Evolutionary conservation across 257 asterid genomes (phyloP), one percentile per base, ranked within the genome.

Genomic region (Solanum ossicruentum): DNA sequence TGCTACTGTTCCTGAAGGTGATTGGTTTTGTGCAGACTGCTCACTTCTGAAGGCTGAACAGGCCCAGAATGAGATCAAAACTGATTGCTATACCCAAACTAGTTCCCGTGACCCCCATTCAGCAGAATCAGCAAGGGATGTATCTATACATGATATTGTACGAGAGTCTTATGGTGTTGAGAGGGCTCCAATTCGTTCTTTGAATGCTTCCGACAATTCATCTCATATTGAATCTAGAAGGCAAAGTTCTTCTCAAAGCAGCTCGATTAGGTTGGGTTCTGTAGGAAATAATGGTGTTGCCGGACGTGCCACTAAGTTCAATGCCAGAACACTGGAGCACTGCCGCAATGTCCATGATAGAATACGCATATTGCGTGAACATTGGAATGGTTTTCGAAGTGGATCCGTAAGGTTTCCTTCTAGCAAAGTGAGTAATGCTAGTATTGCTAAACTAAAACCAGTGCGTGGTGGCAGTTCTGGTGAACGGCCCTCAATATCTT

Each of bases 11-110:
- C 98, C 98, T 2, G 98, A 93, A 80, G 97, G 93, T 75, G 98
- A 94, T 85, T 94, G 98, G 98, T 94, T 90, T 91, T 94, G 98
- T 88, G 88, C 79, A 55, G 98, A 94, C 80, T 94, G 98, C 80
- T 79, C 91, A 13, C 88, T 94, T 86, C 61, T 94, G 83, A 93
- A 84, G 89, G 91, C 87, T 70, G 98, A 94, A 86, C 93, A 88
- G 58, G 67, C 60, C 83, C 85, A 89, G 73, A 86, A 80, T 82
- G 95, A 90, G 80, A 70, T 54, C 3, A 82, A 84, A 71, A 66
- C 67, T 72, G 89, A 86, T 63, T 85, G 87, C 56, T 66, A 66
- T 55, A 82, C 71, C 85, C 89, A 84, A 71, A 23, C 23, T 80
- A 84, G 86, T 81, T 39, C 77, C 69, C 12, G 63, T 12, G 36